phyloP scores from a whole-genome alignment of 2,329 filamentous ascomycete genomes.

The Aspergillus fumigatiaffinis region DNA sequence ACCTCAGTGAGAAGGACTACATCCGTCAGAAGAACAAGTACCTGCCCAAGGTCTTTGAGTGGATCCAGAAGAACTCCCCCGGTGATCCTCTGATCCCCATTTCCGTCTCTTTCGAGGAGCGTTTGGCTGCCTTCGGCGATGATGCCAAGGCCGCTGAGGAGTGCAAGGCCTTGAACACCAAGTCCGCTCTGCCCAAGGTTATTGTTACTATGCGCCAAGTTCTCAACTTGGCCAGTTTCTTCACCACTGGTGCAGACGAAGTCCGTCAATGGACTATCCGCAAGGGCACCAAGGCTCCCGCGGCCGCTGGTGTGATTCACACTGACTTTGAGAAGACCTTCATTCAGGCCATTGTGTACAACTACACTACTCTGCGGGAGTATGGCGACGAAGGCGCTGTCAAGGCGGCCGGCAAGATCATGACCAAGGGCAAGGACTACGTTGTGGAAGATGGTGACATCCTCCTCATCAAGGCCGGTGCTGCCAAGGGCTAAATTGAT shows the following conservation, averaged over 20 bases:
- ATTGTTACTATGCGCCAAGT: conserved; percentile 89
- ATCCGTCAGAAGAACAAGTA: conserved; percentile 99
- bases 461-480: conserved; percentile 73
- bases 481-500: conserved; percentile 42
- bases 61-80: conserved; percentile 85
- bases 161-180: conserved; percentile 80
- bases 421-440: conserved; percentile 99
- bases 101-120: conserved; percentile 89
- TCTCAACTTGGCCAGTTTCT: conserved; percentile 89
- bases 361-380: conserved; percentile 77
- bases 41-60: conserved; percentile 85
- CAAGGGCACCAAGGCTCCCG: conserved; percentile 93
- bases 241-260: conserved; percentile 93
- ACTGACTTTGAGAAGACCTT: conserved; percentile 98
- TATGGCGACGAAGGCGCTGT: conserved; percentile 82
- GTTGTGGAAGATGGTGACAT: conserved; percentile 56
- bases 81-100: conserved; percentile 91
- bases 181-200: conserved; percentile 87
- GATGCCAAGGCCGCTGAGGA: conserved; percentile 78
- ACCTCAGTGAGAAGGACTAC: conserved; percentile 95
- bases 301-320: conserved; percentile 96
- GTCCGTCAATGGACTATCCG: conserved; percentile 98
- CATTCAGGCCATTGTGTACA: conserved; percentile 94
- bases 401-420: conserved; percentile 90
- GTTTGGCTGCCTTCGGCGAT: conserved; percentile 73